A percentile compares a stretch with the other conserved stretches of the same genome.
Evolutionary conservation across 2,329 filamentous ascomycete genomes (phyloP).

Genomic region (Trichoderma citrinoviride): DNA sequence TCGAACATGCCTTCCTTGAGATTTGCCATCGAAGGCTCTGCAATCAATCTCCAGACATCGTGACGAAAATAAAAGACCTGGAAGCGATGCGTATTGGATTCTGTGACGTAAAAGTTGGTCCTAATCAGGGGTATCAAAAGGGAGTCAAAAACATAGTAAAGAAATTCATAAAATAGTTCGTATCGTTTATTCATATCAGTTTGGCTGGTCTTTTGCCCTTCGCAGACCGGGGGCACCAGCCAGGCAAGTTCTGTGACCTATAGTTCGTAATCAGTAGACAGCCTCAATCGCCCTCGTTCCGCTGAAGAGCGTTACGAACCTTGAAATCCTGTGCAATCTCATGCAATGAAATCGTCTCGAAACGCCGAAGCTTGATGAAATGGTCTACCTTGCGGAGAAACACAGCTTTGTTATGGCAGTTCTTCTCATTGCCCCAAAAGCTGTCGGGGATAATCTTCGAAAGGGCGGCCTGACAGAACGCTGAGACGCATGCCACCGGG

Average conservation of each 20-base stretch:
- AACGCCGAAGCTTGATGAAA: conserved; percentile 75
- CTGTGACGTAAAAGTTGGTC: conserved; percentile 90
- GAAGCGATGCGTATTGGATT: conserved; percentile 77
- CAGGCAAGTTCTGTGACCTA: conserved; percentile 69
- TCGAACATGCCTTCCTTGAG: conserved; percentile 76
- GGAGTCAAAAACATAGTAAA: conserved; percentile 94
- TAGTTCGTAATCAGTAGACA: neutral
- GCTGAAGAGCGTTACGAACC: conserved; percentile 43
- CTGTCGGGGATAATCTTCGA: conserved; percentile 67
- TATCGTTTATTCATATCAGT: conserved; percentile 72
- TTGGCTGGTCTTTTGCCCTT: conserved; percentile 57
- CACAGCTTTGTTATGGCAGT: conserved; percentile 55
- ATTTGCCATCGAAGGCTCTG: conserved; percentile 66
- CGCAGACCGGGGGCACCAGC: conserved; percentile 59
- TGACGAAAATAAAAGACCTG: conserved; percentile 91
- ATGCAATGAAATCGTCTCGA: conserved; percentile 77
- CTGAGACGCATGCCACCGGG: conserved; percentile 67
- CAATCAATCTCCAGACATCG: conserved; percentile 79
- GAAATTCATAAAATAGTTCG: conserved; percentile 77
- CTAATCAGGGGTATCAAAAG: conserved; percentile 82
- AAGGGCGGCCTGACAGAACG: conserved; percentile 79
- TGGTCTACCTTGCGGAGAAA: conserved; percentile 69
- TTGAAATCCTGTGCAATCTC: conserved; percentile 73
- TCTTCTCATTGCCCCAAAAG: conserved; percentile 66
- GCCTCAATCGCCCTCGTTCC: neutral